phyloP scores from a whole-genome alignment of 495 filamentous ascomycete species.

The Daldinia childiae region DNA sequence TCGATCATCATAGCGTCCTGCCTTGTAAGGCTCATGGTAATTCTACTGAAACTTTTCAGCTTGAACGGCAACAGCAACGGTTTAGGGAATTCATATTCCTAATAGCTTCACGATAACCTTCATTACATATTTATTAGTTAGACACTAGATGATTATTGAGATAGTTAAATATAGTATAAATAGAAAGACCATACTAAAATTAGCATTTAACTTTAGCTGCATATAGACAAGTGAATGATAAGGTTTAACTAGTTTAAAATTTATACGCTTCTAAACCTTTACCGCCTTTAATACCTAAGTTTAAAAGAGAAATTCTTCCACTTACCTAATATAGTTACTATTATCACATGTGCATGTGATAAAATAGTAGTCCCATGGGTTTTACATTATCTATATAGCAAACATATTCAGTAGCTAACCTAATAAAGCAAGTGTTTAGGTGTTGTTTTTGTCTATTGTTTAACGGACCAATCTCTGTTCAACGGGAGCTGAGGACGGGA shows the following conservation, averaged over 20 bases:
- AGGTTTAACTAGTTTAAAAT: background rate
- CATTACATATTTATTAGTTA: background rate
- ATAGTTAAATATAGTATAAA: background rate
- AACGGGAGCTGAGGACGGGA: slow-evolving; percentile 6
- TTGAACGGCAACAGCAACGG: background rate
- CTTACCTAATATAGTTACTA: background rate
- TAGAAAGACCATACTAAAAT: background rate
- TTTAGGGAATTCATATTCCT: slow-evolving; percentile 1
- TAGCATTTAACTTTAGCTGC: background rate
- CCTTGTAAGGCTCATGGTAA: background rate
- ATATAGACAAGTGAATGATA: slow-evolving; percentile 1
- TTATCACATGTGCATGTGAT: background rate
- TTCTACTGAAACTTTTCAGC: background rate
- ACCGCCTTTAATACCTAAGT: background rate
- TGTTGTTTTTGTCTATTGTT: background rate
- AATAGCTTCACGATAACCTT: background rate
- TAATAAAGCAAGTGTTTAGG: slow-evolving; percentile 1
- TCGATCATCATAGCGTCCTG: slow-evolving; percentile 1
- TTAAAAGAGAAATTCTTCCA: background rate
- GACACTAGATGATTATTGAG: background rate
- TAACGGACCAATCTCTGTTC: background rate
- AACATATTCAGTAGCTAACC: background rate
- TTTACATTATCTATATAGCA: background rate
- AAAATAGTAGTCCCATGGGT: background rate
- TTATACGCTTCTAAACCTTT: background rate